Conservation (phyloP, 768 basidiomycete species). For the Peribolospora kevripleyi region DNA sequence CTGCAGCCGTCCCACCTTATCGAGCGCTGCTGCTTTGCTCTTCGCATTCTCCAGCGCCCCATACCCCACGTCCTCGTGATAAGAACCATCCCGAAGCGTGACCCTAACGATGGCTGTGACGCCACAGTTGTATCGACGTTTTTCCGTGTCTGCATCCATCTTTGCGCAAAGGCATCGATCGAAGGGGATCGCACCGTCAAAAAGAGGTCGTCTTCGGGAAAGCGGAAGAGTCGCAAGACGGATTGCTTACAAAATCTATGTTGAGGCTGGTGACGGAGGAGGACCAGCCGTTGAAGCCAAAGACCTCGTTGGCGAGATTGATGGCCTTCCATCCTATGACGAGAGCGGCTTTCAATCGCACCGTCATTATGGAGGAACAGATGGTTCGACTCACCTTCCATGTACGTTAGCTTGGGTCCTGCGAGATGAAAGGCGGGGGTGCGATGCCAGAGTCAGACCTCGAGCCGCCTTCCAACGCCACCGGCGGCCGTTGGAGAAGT, state of each 20-base stretch:
- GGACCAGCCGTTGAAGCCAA: slow-evolving; percentile 94
- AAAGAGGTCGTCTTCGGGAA: neutral
- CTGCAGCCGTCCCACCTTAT: slow-evolving; percentile 40
- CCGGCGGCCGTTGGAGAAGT: neutral
- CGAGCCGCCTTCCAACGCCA: neutral
- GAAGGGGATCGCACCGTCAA: neutral
- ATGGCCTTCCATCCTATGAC: slow-evolving; percentile 64
- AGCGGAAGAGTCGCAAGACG: neutral
- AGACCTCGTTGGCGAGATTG: slow-evolving; percentile 91
- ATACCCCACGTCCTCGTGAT: slow-evolving; percentile 84
- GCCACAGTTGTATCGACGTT: slow-evolving; percentile 39
- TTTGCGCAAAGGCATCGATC: slow-evolving; percentile 20
- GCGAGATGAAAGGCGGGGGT: slow-evolving; percentile 37
- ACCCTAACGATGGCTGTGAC: slow-evolving; percentile 68
- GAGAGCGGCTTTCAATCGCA: too few relatives aligned
- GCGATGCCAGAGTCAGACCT: neutral
- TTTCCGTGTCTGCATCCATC: slow-evolving; percentile 47
- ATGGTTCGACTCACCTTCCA: slow-evolving; percentile 30
- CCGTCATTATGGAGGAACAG: too few relatives aligned
- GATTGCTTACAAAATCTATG: slow-evolving; percentile 21
- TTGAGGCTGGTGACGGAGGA: slow-evolving; percentile 48
- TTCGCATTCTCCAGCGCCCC: slow-evolving; percentile 64
- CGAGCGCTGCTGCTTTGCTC: slow-evolving; percentile 60
- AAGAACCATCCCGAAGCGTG: slow-evolving; percentile 62
- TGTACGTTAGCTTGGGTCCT: slow-evolving; percentile 70